A percentile compares a stretch with the other conserved stretches of the same genome.
These are phyloP conservation scores for Colletotrichum theobromicola DNA, from an alignment of 2,329 filamentous ascomycete genomes.

Conservation along the genomic window DNA sequence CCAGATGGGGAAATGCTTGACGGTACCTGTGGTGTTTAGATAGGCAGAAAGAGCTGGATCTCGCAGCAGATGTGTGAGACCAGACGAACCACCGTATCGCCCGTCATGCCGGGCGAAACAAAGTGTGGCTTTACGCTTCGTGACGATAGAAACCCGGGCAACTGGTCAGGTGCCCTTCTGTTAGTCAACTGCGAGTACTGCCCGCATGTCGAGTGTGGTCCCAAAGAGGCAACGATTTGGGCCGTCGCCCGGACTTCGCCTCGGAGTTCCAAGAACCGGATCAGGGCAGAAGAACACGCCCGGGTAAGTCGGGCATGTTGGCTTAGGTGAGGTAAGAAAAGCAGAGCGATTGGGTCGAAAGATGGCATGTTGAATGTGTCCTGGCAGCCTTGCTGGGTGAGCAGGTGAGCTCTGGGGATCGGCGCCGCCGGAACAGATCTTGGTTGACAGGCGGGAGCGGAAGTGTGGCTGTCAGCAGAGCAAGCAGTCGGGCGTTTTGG, in stretches of 20 bases:
- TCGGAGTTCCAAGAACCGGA: slow-evolving; percentile 5
- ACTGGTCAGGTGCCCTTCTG: neutral
- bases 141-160: neutral
- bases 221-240: neutral
- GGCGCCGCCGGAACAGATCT: neutral
- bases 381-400: neutral
- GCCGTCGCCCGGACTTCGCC: neutral
- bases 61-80: neutral
- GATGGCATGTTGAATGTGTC: neutral
- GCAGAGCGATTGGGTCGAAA: neutral
- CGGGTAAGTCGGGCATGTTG: neutral
- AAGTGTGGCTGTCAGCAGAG: neutral
- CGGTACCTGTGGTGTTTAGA: neutral
- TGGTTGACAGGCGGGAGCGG: neutral
- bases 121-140: neutral
- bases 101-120: neutral
- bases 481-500: neutral
- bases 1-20: neutral
- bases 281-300: neutral
- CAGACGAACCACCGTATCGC: neutral
- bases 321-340: neutral
- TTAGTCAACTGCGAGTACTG: neutral
- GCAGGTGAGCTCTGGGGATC: neutral
- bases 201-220: neutral
- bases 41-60: neutral